A percentile compares a stretch with the other conserved stretches of the same genome.
Conservation (phyloP, 306 rosid genomes). For the Fagus crenata region DNA sequence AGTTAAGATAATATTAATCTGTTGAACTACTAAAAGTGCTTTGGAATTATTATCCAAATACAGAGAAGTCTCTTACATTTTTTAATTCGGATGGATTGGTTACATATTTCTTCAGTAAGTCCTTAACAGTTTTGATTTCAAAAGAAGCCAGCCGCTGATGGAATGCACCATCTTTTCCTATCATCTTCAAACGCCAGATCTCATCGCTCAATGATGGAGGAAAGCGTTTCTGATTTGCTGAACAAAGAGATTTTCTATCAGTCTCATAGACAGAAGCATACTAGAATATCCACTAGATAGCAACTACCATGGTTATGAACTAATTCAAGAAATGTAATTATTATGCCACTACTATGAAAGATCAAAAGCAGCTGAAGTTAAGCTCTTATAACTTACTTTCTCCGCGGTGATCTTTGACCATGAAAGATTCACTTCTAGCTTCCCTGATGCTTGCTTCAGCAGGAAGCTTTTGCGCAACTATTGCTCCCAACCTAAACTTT, state of each 20-base stretch:
- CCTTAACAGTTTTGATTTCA: conserved; percentile 43
- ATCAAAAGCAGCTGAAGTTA: neutral
- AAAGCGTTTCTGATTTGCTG: conserved; percentile 57
- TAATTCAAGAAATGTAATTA: neutral
- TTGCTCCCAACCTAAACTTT: conserved; percentile 61
- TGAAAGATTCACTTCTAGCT: conserved; percentile 53
- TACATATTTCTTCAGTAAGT: conserved; percentile 38
- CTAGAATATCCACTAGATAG: neutral
- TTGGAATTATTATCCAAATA: neutral
- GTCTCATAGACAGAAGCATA: conserved; percentile 16
- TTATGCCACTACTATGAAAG: neutral
- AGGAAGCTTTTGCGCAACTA: conserved; percentile 17
- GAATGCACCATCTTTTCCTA: conserved; percentile 44
- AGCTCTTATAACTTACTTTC: conserved; percentile 48
- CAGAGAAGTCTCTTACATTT: conserved; percentile 35
- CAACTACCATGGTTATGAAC: neutral
- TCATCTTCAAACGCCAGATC: conserved; percentile 62
- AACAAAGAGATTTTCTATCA: conserved; percentile 25
- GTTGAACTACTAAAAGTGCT: conserved; percentile 3
- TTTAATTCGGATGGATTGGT: conserved; percentile 32
- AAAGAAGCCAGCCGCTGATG: conserved; percentile 26
- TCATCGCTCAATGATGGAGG: conserved; percentile 59
- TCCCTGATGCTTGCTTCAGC: conserved; percentile 43
- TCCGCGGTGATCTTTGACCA: conserved; percentile 66
- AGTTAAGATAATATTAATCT: neutral